Conservation (phyloP, 2,329 filamentous ascomycete species). For the Exserohilum rostratum region DNA sequence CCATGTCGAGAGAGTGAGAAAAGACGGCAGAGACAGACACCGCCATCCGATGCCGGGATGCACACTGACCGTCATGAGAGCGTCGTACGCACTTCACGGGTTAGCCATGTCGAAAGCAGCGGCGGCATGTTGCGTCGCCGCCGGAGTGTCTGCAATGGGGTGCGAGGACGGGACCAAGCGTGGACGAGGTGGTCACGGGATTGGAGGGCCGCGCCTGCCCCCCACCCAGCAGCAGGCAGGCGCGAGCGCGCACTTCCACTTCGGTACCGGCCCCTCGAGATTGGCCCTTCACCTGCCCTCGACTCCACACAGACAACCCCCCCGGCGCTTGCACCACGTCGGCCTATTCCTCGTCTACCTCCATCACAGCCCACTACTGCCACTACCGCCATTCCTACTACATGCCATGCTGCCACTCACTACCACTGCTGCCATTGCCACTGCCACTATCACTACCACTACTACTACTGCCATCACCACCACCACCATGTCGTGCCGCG, state of each 20-base stretch:
- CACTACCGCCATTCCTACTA: too few relatives aligned
- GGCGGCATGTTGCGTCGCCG: neutral
- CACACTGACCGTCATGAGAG: neutral
- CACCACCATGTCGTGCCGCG: slow-evolving; percentile 21
- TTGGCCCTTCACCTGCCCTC: slow-evolving; percentile 6
- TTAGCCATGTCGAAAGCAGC: too few relatives aligned
- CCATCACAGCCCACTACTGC: too few relatives aligned
- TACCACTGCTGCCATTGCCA: too few relatives aligned
- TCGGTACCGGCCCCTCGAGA: slow-evolving; percentile 16
- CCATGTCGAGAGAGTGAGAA: too few relatives aligned
- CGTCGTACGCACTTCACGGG: too few relatives aligned
- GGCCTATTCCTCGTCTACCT: neutral
- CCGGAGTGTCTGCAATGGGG: slow-evolving; percentile 1
- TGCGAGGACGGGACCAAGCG: slow-evolving; percentile 10
- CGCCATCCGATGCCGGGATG: slow-evolving; percentile 15
- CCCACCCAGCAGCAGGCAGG: slow-evolving; percentile 1
- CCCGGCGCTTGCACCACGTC: slow-evolving; percentile 9
- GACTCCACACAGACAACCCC: neutral
- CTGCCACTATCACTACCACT: too few relatives aligned
- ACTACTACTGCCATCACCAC: neutral
- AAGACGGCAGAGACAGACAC: neutral
- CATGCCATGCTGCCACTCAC: too few relatives aligned
- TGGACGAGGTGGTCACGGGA: slow-evolving; percentile 2
- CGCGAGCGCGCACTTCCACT: too few relatives aligned
- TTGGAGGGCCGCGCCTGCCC: slow-evolving; percentile 13